Percentiles rank a stretch among this genome's conserved stretches.
Evolutionary conservation across 441 rosid genomes (phyloP).

Genomic region (Eutrema salsugineum): DNA sequence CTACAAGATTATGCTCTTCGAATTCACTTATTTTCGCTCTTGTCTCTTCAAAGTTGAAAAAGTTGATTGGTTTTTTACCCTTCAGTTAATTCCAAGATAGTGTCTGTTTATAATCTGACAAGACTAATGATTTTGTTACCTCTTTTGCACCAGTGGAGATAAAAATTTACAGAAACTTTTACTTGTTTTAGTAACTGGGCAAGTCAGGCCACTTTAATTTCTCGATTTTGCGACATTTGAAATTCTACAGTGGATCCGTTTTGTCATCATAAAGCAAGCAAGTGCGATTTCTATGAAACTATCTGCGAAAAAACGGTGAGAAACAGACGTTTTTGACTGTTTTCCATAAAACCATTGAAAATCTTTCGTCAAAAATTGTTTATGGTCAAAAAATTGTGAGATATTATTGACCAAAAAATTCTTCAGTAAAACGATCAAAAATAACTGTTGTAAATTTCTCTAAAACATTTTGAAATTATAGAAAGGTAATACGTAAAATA

Average conservation of each 20-base stretch:
- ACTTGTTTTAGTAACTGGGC: background rate
- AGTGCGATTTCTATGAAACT: background rate
- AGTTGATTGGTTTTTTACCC: background rate
- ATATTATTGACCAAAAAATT: no score
- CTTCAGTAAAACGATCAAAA: no score
- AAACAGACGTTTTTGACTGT: no score
- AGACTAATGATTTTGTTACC: background rate
- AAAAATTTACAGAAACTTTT: no score
- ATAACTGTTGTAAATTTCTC: no score
- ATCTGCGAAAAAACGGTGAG: no score
- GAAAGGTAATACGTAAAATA: no score
- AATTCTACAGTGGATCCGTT: background rate
- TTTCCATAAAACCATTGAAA: no score
- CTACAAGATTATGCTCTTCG: conserved; percentile 5
- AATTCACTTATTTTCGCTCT: background rate
- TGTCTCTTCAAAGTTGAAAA: background rate
- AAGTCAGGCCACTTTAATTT: background rate
- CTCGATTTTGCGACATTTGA: background rate
- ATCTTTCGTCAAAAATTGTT: no score
- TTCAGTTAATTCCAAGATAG: background rate
- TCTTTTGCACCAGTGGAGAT: background rate
- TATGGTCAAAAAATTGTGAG: no score
- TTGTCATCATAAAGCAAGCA: background rate
- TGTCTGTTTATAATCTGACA: background rate
- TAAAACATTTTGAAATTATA: no score